These are phyloP conservation scores for Penicillium hordei DNA, from an alignment of 2,329 filamentous ascomycete genomes.

Conservation along the genomic window DNA sequence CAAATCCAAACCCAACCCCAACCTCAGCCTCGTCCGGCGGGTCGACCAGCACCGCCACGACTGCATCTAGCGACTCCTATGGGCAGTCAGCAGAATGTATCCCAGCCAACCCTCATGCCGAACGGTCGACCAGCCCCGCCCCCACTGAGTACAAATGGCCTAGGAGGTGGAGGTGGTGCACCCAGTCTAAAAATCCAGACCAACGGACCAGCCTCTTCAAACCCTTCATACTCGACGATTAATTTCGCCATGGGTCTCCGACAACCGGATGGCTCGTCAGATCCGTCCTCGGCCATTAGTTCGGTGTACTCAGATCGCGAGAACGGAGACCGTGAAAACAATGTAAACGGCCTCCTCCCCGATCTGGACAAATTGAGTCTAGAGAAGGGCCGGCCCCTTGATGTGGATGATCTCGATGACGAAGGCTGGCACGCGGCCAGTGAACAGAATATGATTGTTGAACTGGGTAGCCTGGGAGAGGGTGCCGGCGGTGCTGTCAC, in stretches of 20 bases:
- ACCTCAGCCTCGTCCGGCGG: slow-evolving; percentile 33
- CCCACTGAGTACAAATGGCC: slow-evolving; percentile 65
- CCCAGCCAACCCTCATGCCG: slow-evolving; percentile 60
- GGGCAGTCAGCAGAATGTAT: slow-evolving; percentile 68
- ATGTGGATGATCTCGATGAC: slow-evolving; percentile 93
- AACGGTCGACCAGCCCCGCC: slow-evolving; percentile 56
- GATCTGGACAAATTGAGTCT: slow-evolving; percentile 77
- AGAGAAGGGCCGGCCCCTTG: slow-evolving; percentile 77
- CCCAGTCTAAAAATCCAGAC: slow-evolving; percentile 74
- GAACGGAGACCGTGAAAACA: slow-evolving; percentile 77
- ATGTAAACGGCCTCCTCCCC: slow-evolving; percentile 71
- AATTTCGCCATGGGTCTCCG: slow-evolving; percentile 74
- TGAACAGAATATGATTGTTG: slow-evolving; percentile 79
- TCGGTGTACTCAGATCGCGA: slow-evolving; percentile 81
- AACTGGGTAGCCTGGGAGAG: slow-evolving; percentile 87
- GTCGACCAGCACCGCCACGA: slow-evolving; percentile 69
- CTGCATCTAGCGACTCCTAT: slow-evolving; percentile 85
- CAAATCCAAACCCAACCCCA: slow-evolving; percentile 55
- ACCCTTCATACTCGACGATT: slow-evolving; percentile 71
- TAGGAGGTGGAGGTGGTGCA: slow-evolving; percentile 74
- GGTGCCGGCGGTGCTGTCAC: slow-evolving; percentile 96
- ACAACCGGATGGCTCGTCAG: slow-evolving; percentile 65
- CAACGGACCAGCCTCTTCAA: slow-evolving; percentile 80
- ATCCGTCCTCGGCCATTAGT: slow-evolving; percentile 84
- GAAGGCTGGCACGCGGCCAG: slow-evolving; percentile 94